Conservation (phyloP, 2,329 filamentous ascomycete genomes). For the Colletotrichum sp. region DNA sequence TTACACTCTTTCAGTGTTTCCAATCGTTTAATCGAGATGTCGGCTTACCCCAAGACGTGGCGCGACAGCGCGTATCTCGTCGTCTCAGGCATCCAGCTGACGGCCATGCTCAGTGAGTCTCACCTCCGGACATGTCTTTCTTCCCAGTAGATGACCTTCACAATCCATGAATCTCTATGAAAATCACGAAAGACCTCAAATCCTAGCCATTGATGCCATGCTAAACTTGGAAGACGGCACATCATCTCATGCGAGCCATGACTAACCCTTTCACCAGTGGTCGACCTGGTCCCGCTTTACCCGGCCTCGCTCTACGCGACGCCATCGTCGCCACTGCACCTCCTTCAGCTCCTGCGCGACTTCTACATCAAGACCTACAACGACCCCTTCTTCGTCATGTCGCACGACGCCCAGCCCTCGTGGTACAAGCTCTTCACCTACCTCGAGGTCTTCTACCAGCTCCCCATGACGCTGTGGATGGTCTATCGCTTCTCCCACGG, state of each 20-base stretch:
- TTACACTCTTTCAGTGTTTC: background rate
- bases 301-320: constrained; percentile 48
- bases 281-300: constrained; percentile 60
- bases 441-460: constrained; percentile 53
- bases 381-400: constrained; percentile 55
- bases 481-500: constrained; percentile 39
- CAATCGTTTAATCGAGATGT: background rate
- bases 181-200: background rate
- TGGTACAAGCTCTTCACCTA: constrained; percentile 58
- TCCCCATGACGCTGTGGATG: constrained; percentile 56
- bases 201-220: background rate
- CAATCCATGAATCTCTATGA: background rate
- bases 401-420: constrained; percentile 36
- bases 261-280: constrained; percentile 38
- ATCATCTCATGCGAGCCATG: background rate
- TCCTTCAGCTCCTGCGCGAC: constrained; percentile 47
- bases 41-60: background rate
- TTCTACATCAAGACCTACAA: constrained; percentile 53
- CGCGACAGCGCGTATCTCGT: constrained; percentile 40
- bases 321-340: constrained; percentile 49
- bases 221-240: no score
- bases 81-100: constrained; percentile 34
- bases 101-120: constrained; percentile 23
- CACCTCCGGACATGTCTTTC: background rate
- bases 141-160: background rate